A percentile compares a stretch with the other conserved stretches of the same genome.
These are phyloP conservation scores for Trapa incisa DNA, from an alignment of 345 rosid genomes.

Conservation along the genomic window DNA sequence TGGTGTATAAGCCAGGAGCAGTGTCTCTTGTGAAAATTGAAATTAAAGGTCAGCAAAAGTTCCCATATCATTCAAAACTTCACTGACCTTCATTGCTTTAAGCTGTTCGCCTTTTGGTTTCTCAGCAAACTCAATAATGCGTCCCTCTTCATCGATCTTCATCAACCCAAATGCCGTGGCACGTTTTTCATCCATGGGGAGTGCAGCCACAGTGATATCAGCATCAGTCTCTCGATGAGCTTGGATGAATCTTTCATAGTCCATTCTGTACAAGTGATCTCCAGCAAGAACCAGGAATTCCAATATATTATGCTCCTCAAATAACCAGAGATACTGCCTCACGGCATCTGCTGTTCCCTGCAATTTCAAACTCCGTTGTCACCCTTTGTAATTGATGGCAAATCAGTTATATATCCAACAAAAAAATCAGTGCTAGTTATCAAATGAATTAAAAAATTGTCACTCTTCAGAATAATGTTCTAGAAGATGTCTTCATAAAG, in stretches of 20 bases:
- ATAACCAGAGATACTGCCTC: slow-evolving; percentile 89
- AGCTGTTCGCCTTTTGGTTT: slow-evolving; percentile 92
- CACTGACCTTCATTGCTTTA: slow-evolving; percentile 70
- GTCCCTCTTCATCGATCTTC: slow-evolving; percentile 98
- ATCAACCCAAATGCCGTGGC: slow-evolving; percentile 89
- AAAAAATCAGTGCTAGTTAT: background rate
- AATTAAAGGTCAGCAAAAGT: background rate
- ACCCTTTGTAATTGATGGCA: background rate
- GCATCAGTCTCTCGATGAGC: slow-evolving; percentile 96
- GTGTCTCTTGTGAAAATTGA: background rate
- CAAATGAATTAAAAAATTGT: background rate
- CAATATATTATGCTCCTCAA: slow-evolving; percentile 93
- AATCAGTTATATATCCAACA: background rate
- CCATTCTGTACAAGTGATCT: slow-evolving; percentile 94
- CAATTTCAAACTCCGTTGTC: background rate
- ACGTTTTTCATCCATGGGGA: slow-evolving; percentile 90
- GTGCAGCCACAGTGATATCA: slow-evolving; percentile 94
- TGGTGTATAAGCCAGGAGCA: background rate
- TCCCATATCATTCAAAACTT: background rate
- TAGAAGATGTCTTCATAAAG: background rate
- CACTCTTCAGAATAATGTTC: background rate
- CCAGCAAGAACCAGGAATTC: slow-evolving; percentile 93
- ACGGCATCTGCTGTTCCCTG: slow-evolving; percentile 99
- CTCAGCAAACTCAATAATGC: slow-evolving; percentile 83
- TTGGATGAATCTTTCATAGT: slow-evolving; percentile 88